Conservation (phyloP, 2,329 filamentous ascomycete genomes). For the Sporothrix schenckii region DNA sequence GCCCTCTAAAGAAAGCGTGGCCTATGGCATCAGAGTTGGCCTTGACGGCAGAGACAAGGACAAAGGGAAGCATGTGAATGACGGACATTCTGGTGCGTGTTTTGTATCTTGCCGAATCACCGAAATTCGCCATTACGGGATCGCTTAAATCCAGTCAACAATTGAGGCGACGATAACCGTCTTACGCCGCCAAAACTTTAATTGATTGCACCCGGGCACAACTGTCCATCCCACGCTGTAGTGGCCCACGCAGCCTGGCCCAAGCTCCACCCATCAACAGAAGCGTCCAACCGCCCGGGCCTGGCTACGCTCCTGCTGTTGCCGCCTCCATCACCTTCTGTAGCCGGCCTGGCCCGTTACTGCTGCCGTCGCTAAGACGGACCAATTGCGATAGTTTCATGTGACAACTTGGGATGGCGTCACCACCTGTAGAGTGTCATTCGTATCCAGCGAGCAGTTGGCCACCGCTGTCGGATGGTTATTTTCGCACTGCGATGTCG, state of each 20-base stretch:
- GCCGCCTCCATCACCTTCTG: neutral
- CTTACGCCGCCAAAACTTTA: conserved; percentile 11
- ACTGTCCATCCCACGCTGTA: neutral
- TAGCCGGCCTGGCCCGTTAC: neutral
- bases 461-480: neutral
- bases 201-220: neutral
- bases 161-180: conserved; percentile 18
- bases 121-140: neutral
- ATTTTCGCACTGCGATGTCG: neutral
- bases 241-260: neutral
- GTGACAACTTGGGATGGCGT: neutral
- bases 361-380: neutral
- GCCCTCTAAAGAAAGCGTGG: neutral
- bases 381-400: neutral
- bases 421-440: neutral
- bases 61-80: conserved; percentile 10
- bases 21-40: neutral
- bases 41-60: conserved; percentile 3
- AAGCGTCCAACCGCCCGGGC: neutral
- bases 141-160: too few species aligned
- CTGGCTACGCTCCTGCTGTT: neutral
- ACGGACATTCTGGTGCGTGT: neutral
- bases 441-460: neutral
- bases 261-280: too few species aligned
- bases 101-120: neutral